These are phyloP conservation scores for Tuber melanosporum DNA, from an alignment of 495 filamentous ascomycete genomes.

Conservation along the genomic window DNA sequence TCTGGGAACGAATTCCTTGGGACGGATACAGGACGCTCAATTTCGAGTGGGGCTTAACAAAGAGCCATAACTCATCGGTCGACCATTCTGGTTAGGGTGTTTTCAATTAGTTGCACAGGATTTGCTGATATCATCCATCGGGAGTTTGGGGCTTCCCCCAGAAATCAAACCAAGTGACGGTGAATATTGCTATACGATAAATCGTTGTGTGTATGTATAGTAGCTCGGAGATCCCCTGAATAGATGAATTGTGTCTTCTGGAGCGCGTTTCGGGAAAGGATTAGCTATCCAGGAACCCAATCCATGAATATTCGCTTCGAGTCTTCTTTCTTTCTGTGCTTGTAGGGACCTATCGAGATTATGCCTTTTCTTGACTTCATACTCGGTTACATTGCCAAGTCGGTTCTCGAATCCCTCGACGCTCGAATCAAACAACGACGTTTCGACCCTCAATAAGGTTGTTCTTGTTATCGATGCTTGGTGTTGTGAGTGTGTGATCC, in stretches of 20 bases:
- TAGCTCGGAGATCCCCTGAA: neutral
- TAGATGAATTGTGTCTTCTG: neutral
- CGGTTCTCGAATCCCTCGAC: neutral
- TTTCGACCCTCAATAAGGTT: neutral
- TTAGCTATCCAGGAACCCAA: neutral
- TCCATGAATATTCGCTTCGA: neutral
- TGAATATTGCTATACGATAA: neutral
- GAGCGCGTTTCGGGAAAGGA: neutral
- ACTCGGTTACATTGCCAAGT: neutral
- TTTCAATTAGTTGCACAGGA: neutral
- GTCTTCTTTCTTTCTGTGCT: neutral
- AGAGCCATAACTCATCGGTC: neutral
- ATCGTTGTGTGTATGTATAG: neutral
- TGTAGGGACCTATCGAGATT: neutral
- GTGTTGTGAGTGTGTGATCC: neutral
- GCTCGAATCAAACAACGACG: neutral
- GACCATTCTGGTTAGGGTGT: neutral
- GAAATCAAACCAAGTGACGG: neutral
- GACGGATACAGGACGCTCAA: neutral
- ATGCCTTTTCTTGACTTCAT: neutral
- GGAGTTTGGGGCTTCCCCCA: neutral
- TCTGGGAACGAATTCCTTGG: neutral
- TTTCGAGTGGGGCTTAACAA: neutral
- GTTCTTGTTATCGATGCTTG: neutral
- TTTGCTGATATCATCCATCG: constrained; percentile 2